Percentiles rank a stretch among this genome's conserved stretches.
phyloP scores from a whole-genome alignment of 352 stramenopile species.

The Pythium insidiosum region DNA sequence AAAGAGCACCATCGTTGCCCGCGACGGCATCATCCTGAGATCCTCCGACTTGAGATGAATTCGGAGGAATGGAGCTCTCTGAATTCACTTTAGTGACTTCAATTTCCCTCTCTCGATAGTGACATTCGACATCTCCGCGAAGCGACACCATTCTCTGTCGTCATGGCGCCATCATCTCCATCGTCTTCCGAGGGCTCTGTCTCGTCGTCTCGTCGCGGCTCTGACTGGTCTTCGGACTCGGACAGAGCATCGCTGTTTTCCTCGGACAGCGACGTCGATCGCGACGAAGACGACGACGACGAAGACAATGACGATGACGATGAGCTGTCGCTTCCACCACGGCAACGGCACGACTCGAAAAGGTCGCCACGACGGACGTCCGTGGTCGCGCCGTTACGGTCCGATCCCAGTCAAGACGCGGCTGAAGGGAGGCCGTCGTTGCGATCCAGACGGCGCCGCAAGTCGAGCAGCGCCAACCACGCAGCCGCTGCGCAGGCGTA shows the following conservation, averaged over 20 bases:
- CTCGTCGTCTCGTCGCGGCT: background rate
- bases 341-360: no score
- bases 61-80: no score
- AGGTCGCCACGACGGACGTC: no score
- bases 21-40: no score
- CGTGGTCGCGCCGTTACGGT: no score
- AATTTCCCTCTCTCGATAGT: background rate
- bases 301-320: background rate
- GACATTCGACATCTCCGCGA: background rate
- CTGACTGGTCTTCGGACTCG: slow-evolving; percentile 1
- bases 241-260: background rate
- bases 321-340: no score
- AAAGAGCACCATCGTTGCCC: no score
- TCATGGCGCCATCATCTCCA: background rate
- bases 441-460: background rate
- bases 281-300: background rate
- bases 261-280: background rate
- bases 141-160: no score
- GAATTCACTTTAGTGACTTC: background rate
- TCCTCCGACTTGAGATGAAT: no score
- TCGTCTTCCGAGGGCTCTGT: background rate
- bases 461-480: background rate
- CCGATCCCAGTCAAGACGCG: no score
- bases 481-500: slow-evolving; percentile 5
- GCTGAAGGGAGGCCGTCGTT: no score